Evolutionary conservation across 2,329 filamentous ascomycete species (phyloP).

Genomic region (Fusarium ramigenum): DNA sequence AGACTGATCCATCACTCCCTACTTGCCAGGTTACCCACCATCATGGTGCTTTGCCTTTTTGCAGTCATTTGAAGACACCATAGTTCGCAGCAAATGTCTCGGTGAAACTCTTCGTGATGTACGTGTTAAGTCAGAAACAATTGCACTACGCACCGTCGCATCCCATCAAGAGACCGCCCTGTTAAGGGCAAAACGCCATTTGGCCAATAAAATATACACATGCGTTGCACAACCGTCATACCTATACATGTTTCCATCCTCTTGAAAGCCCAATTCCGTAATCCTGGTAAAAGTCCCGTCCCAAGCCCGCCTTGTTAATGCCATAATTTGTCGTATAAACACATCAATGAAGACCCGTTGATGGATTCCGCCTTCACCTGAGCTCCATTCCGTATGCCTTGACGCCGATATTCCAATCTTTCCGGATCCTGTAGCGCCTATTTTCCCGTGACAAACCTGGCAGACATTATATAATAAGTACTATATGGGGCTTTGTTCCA

Average conservation of each 20-base stretch:
- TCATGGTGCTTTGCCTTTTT: not conserved
- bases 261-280: conserved; percentile 27
- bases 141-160: conserved; percentile 23
- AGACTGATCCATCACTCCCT: not conserved
- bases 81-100: not conserved
- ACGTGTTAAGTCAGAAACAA: not conserved
- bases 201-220: not conserved
- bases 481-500: conserved; percentile 12
- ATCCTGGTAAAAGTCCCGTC: not conserved
- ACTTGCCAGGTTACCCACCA: not conserved
- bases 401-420: conserved; percentile 36
- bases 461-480: conserved; percentile 26
- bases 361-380: not conserved
- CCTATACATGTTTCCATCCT: conserved; percentile 28
- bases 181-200: conserved; percentile 23
- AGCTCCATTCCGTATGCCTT: conserved; percentile 8
- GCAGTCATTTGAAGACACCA: not conserved
- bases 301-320: conserved; percentile 4
- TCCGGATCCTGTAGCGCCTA: conserved; percentile 25
- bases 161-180: conserved; percentile 6
- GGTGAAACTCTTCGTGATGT: conserved; percentile 1
- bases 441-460: conserved; percentile 24
- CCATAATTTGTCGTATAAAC: conserved; percentile 20
- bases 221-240: conserved; percentile 23
- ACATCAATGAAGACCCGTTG: conserved; percentile 2